Base-by-base conservation (phyloP, 1,284 basidiomycete species). In the Sphagnurus paluster region DNA sequence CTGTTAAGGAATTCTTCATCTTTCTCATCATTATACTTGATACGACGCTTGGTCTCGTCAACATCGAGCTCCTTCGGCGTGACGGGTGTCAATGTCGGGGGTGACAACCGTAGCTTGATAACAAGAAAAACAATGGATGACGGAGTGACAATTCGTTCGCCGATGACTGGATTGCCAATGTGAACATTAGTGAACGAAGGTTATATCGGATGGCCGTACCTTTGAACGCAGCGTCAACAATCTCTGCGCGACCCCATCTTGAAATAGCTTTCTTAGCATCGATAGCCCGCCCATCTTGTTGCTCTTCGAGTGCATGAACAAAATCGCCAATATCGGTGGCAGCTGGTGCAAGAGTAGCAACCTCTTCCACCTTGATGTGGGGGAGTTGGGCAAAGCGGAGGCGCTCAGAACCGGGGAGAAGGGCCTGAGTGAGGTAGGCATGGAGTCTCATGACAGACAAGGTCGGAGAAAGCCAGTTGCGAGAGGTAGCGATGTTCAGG, bases 381-480 rank as follows among this genome's bases (percentile, higher is more conserved):
- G 94, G 93, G 1, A 97, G 73, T 57, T 96, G 92, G 0, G 87
- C 80, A 16, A 87, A 74, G 26, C 66, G 70, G 19, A 71, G 61
- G 7, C 61, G 63, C 10, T 64, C 76, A 49, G 70, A 56, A 10
- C 68, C 74, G 4, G 87, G 85, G 7, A 85, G 77, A 11, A 96
- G 70, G 0, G 93, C 96, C 68, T 99, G 97, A 0, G 86, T 78
- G 36, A 99, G 72, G 64, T 85, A 84, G 11, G 91, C 83, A 52
- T 95, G 88, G 14, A 99, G 74, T 39, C 87, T 84, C 80, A 96
- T 90, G 52, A 88, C 75, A 23, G 80, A 72, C 24, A 93, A 71
- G 0, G 92, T 87, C 1, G 93, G 87, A 9, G 79, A 64, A n/a
- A 98, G 81, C 94, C 95, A 99, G 64, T 85, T 94, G 60, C 94